Percentiles rank a stretch among this genome's conserved stretches.
Conservation (phyloP, 1,284 basidiomycete genomes). For the Golubevia sp. region DNA sequence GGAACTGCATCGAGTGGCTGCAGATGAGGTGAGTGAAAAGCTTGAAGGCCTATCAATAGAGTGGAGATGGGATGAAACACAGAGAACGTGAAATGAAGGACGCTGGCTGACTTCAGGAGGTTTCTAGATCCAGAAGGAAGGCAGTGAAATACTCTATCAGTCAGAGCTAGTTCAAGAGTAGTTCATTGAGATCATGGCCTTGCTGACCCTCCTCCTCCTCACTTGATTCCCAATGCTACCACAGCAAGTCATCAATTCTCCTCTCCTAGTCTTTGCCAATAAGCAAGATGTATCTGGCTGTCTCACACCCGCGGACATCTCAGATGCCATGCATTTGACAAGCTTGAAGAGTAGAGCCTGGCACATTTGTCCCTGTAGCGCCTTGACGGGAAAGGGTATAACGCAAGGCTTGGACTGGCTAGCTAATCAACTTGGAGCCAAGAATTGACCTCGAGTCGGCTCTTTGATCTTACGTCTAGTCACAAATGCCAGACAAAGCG, state of each 20-base stretch:
- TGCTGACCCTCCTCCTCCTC: background rate
- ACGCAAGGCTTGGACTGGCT: conserved; percentile 55
- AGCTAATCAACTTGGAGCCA: conserved; percentile 33
- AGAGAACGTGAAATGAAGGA: no score
- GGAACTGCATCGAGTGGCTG: conserved; percentile 58
- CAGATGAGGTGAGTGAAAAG: conserved; percentile 40
- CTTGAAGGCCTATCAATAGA: no score
- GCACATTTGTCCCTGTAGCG: conserved; percentile 55
- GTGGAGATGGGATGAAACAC: no score
- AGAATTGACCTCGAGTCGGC: conserved; percentile 12
- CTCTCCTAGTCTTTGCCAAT: conserved; percentile 55
- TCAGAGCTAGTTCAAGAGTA: background rate
- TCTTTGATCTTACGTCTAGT: no score
- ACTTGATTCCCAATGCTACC: background rate
- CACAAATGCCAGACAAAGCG: no score
- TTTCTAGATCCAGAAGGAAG: background rate
- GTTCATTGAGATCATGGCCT: background rate
- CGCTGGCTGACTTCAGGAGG: no score
- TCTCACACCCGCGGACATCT: conserved; percentile 51
- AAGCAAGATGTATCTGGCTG: conserved; percentile 55
- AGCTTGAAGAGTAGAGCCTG: conserved; percentile 46
- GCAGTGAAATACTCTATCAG: background rate
- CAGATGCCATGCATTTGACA: conserved; percentile 38
- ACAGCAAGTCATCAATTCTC: conserved; percentile 32
- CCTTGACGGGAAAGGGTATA: conserved; percentile 48